Evolutionary conservation across 768 basidiomycete genomes (phyloP), one percentile per base, ranked within the genome.

Genomic region (Ramaria sp.): DNA sequence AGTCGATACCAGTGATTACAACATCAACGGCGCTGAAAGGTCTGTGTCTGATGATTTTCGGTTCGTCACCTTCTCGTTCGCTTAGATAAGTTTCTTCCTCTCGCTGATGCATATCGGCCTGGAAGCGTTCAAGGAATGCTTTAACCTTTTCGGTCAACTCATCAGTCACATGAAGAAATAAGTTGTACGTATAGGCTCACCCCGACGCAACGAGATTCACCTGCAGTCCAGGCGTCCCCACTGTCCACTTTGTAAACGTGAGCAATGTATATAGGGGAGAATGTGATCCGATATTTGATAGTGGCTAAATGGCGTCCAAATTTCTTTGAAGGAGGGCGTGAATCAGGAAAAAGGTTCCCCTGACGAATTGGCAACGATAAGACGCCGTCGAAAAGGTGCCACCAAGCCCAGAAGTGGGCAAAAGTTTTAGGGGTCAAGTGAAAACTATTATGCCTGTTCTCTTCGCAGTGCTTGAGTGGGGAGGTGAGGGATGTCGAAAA

Each of bases 331-430:
- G 83, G 74, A 1, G 76, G 75, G 25, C 83, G 79, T 1, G 72
- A 70, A 41, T 73, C 71, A 1, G 84, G 83, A 68, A 86, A 92
- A 45, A 86, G 82, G 12, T 73, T 75, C n/a, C 94, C 94, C 63
- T 94, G 89, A 8, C 91, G 82, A 43, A 93, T 85, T 1, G 92
- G 92, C 8, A 95, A 72, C 1, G 88, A 83, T 56, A 90, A 70
- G 9, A 74, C 74, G 50, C 81, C 74, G 62, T 93, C 85, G 62
- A 97, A 98, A 3, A 93, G 71, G 37, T 74, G 73, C 79, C 88
- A 94, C 94, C 93, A 96, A 1, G 84, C 77, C 78, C 85, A 89
- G 69, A 98, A 98, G 66, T 92, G 88, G 1, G 88, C 75, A 61
- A 91, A 92, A 2, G 81, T 74, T 59, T 85, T 83, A 0, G 93